Percentiles rank a stretch among this genome's conserved stretches.
These are phyloP conservation scores for Bjerkandera adusta DNA, from an alignment of 1,284 basidiomycete species.

Conservation along the genomic window DNA sequence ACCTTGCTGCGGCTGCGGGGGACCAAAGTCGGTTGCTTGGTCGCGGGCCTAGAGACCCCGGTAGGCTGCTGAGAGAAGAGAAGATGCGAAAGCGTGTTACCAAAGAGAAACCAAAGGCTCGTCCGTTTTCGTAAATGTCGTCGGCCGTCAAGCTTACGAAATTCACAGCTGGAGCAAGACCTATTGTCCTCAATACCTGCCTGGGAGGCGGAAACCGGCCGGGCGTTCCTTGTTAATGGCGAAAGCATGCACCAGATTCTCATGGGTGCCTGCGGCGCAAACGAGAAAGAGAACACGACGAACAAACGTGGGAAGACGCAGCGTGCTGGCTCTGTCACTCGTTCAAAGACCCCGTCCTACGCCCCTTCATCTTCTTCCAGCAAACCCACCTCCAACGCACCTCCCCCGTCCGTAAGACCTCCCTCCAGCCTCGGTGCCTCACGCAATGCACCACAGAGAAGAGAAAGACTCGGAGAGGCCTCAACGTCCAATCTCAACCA, in stretches of 20 bases:
- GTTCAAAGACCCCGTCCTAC: slow-evolving; percentile 57
- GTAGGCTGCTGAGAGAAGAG: slow-evolving; percentile 85
- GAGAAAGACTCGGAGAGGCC: slow-evolving; percentile 49
- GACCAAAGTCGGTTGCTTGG: slow-evolving; percentile 79
- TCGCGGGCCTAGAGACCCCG: slow-evolving; percentile 77
- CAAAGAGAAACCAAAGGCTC: slow-evolving; percentile 90
- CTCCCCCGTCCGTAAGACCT: slow-evolving; percentile 45
- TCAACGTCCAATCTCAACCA: slow-evolving; percentile 21
- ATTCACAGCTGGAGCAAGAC: slow-evolving; percentile 80
- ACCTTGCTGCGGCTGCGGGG: slow-evolving; percentile 77
- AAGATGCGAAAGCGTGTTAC: slow-evolving; percentile 97
- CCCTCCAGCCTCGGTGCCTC: background rate
- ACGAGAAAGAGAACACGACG: slow-evolving; percentile 76
- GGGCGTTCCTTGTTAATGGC: slow-evolving; percentile 85
- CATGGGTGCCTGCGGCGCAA: slow-evolving; percentile 58
- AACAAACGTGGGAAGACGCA: slow-evolving; percentile 37
- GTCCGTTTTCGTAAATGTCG: slow-evolving; percentile 25
- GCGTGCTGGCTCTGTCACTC: slow-evolving; percentile 29
- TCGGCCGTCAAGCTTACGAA: slow-evolving; percentile 2
- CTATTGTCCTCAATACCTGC: slow-evolving; percentile 75
- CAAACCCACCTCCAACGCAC: slow-evolving; percentile 48
- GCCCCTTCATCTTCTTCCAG: slow-evolving; percentile 24
- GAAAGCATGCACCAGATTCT: slow-evolving; percentile 81
- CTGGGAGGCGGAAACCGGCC: slow-evolving; percentile 84
- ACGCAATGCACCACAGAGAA: slow-evolving; percentile 49